Conservation (phyloP, 805 yeast genomes). For the Barnettozyma vustinii region DNA sequence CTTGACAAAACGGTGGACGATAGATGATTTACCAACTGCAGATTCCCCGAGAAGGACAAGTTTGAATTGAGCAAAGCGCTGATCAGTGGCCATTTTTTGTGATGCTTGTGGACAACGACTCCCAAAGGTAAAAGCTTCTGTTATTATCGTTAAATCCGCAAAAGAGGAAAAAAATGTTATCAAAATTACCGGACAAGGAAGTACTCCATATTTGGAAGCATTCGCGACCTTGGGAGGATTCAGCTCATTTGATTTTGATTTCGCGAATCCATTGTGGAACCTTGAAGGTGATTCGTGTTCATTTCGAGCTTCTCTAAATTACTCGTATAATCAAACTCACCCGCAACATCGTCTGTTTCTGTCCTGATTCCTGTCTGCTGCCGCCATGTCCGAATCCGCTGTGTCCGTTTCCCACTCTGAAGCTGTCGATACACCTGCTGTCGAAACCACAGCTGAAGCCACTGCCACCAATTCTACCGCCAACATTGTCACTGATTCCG, state of each 20-base stretch:
- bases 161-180: background rate
- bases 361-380: conserved; percentile 5
- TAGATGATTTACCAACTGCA: conserved; percentile 81
- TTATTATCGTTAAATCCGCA: conserved; percentile 4
- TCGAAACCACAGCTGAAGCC: conserved; percentile 1
- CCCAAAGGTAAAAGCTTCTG: background rate
- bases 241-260: background rate
- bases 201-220: background rate
- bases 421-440: conserved; percentile 1
- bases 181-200: background rate
- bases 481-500: conserved; percentile 2
- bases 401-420: background rate
- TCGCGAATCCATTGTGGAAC: background rate
- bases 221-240: background rate
- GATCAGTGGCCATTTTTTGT: conserved; percentile 8
- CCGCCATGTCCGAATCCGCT: conserved; percentile 9
- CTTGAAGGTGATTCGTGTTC: background rate
- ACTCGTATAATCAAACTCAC: background rate
- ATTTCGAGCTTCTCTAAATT: background rate
- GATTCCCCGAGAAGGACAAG: conserved; percentile 59
- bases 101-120: background rate
- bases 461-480: background rate
- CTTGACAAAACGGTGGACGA: conserved; percentile 75
- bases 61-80: conserved; percentile 48
- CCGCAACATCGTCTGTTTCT: background rate